These are phyloP conservation scores for Aspergillus cristatus DNA, from an alignment of 495 filamentous ascomycete species.

Conservation along the genomic window DNA sequence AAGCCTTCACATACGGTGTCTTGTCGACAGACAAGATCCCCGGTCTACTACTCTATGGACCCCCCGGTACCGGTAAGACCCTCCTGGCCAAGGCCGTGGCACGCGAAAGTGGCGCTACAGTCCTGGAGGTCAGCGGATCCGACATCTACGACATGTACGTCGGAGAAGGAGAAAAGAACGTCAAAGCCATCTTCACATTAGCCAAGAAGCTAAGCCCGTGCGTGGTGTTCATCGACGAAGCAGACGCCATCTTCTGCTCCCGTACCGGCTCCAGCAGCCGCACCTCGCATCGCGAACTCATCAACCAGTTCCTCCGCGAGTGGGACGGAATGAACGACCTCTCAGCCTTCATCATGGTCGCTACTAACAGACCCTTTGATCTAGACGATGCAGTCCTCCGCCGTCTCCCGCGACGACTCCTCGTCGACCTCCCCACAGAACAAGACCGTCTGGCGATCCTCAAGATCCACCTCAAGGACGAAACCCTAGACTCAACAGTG, in stretches of 20 bases:
- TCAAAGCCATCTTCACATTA: conserved; percentile 82
- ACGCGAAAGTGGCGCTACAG: conserved; percentile 84
- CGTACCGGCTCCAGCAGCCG: conserved; percentile 50
- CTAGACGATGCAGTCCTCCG: conserved; percentile 91
- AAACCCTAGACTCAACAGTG: conserved; percentile 59
- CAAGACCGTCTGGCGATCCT: conserved; percentile 73
- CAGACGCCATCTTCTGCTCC: conserved; percentile 79
- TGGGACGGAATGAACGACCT: conserved; percentile 90
- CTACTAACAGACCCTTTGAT: conserved; percentile 93
- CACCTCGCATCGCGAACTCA: conserved; percentile 73
- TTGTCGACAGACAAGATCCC: conserved; percentile 85
- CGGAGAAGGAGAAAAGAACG: conserved; percentile 94
- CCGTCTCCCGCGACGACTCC: conserved; percentile 66
- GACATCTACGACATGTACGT: conserved; percentile 95
- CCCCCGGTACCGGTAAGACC: conserved; percentile 93
- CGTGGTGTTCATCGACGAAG: conserved; percentile 96
- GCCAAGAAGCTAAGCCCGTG: conserved; percentile 90
- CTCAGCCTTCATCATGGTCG: conserved; percentile 95
- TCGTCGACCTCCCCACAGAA: conserved; percentile 78
- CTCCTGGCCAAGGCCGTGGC: conserved; percentile 92
- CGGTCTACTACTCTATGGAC: conserved; percentile 84
- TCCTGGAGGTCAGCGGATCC: conserved; percentile 61
- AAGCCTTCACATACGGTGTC: conserved; percentile 94
- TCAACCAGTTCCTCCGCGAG: conserved; percentile 96
- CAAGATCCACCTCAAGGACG: conserved; percentile 73